phyloP scores from a whole-genome alignment of 1,284 basidiomycete genomes.

The Ceratobasidium sp. region DNA sequence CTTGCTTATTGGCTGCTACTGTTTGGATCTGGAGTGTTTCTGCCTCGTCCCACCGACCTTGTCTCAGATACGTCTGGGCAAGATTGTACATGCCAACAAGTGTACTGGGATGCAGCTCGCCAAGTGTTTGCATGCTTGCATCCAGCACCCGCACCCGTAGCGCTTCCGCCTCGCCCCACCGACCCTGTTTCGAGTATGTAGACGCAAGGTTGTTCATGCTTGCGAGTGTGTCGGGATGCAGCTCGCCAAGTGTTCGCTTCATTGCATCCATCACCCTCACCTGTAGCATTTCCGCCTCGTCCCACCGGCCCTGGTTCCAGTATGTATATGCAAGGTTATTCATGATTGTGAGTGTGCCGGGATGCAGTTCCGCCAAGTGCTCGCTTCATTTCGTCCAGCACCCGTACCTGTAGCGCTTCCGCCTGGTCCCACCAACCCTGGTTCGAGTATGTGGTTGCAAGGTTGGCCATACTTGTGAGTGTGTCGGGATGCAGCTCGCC shows the following conservation, averaged over 20 bases:
- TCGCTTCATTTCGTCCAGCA: no score
- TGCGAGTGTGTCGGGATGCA: constrained; percentile 4
- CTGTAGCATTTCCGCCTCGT: constrained; percentile 28
- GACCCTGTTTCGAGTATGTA: neutral
- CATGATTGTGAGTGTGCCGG: constrained; percentile 10
- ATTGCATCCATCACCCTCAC: no score
- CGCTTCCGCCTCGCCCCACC: neutral
- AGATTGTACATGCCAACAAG: neutral
- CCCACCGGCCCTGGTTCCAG: constrained; percentile 8
- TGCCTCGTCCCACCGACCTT: no score
- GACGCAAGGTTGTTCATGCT: neutral
- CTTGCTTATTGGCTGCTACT: neutral
- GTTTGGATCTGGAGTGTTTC: neutral
- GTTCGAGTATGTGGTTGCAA: neutral
- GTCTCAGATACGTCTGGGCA: neutral
- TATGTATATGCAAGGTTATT: neutral
- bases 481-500: neutral
- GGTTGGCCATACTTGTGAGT: neutral
- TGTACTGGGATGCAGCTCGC: neutral
- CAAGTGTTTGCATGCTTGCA: neutral
- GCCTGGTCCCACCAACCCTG: neutral
- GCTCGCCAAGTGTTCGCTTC: neutral
- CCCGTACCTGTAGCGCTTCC: neutral
- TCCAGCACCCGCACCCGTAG: neutral
- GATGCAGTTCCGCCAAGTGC: neutral